Percentiles rank a stretch among this genome's conserved stretches.
phyloP scores from a whole-genome alignment of 257 asterid species.

The Solanum pimpinellifolium region DNA sequence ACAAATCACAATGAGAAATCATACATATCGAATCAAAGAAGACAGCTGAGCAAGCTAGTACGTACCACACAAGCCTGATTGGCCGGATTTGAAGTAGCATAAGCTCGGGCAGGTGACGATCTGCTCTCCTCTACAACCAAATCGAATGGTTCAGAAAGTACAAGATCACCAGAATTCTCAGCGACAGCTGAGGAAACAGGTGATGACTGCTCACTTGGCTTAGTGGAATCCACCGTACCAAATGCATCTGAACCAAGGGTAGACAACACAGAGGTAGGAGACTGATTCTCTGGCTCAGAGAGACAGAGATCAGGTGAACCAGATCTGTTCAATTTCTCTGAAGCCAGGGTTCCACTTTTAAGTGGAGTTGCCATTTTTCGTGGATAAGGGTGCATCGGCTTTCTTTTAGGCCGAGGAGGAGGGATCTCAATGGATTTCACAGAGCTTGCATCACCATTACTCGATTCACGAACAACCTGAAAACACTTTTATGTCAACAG shows the following conservation, averaged over 20 bases:
- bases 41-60: not conserved
- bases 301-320: conserved; percentile 7
- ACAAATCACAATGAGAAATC: conserved; percentile 3
- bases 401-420: conserved; percentile 96
- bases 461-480: conserved; percentile 71
- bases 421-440: conserved; percentile 74
- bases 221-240: conserved; percentile 15
- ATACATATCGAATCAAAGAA: not conserved
- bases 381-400: conserved; percentile 94
- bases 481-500: not conserved
- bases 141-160: conserved; percentile 19
- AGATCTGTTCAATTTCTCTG: conserved; percentile 21
- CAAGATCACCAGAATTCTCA: not conserved
- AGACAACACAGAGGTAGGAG: conserved; percentile 75
- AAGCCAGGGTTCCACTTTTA: conserved; percentile 11
- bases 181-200: conserved; percentile 38
- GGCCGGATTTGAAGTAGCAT: conserved; percentile 28
- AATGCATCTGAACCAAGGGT: conserved; percentile 46
- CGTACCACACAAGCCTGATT: conserved; percentile 39
- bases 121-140: conserved; percentile 18
- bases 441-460: conserved; percentile 27
- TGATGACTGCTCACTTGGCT: conserved; percentile 29
- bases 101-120: conserved; percentile 13
- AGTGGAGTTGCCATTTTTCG: conserved; percentile 45
- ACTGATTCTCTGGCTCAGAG: conserved; percentile 38